Base-by-base conservation (phyloP, 352 stramenopile species). In the Pythium coloratum region DNA sequence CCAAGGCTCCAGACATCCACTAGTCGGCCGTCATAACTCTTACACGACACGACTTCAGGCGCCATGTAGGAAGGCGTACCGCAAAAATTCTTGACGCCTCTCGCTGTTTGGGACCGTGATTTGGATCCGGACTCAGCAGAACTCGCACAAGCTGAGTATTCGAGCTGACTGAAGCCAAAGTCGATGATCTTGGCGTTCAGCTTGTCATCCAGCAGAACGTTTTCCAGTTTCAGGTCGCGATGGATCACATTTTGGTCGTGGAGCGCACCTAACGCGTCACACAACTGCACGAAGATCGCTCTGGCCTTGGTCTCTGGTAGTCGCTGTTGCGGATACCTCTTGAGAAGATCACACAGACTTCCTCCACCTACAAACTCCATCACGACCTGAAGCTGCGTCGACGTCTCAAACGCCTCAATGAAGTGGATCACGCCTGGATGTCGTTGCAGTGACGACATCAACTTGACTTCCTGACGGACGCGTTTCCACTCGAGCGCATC, bases 11-110 rank as follows among this genome's bases (percentile, higher is more conserved):
- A 89, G 6, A 88, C 54, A 53, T 89, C 80, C 6, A 75, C 77
- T 24, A 55, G 44, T 44, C 76, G 76, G 32, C 82, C 85, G 20
- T 90, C 79, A 56, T 92, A 93, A 33, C 59, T 63, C 57, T 74
- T 73, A 57, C 80, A 78, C 12, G 69, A 8, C 16, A 95, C 66
- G 7, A 95, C 76, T 59, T 94, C 85, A 1, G 86, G 85, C 1
- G 86, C 86, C 84, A 94, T 93, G 59, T 94, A 95, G 47, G 84
- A 77, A 36, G 85, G 80, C 0, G 80, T 92, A 20, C 85, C 85
- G 55, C 85, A 94, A 54, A 92, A 90, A 44, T 79, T 91, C 72
- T 94, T 95, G 33, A 74, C 75, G 51, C 64, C 62, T 20, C n/a
- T 6, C 61, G 64, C 42, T 46, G 53, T 67, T 46, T 46, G 38